A percentile compares a stretch with the other conserved stretches of the same genome.
Evolutionary conservation across 805 yeast genomes (phyloP).

Genomic region (Peterozyma xylosa): DNA sequence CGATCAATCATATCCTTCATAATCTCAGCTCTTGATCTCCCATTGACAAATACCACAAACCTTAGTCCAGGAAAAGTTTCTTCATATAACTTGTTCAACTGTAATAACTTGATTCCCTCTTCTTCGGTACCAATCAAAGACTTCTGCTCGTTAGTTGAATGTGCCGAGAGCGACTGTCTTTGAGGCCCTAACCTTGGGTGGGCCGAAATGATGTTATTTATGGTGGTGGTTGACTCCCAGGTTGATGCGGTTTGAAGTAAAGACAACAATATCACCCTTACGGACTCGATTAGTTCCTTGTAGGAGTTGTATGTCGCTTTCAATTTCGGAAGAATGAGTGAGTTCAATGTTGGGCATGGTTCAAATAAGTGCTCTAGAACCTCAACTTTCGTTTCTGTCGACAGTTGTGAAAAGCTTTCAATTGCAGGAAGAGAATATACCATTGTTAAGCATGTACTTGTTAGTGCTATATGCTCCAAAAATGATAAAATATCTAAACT

Average conservation of each 20-base stretch:
- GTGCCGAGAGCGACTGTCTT: conserved; percentile 40
- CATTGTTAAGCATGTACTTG: too few relatives aligned
- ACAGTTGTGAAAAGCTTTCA: too few relatives aligned
- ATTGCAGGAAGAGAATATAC: too few relatives aligned
- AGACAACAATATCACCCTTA: conserved; percentile 28
- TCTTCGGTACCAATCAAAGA: conserved; percentile 44
- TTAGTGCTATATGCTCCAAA: too few relatives aligned
- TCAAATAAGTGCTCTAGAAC: too few relatives aligned
- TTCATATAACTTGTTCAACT: conserved; percentile 45
- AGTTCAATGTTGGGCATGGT: too few relatives aligned
- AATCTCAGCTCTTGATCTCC: conserved; percentile 58
- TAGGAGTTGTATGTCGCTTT: conserved; percentile 17
- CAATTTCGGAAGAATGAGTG: too few relatives aligned
- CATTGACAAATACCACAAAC: conserved; percentile 87
- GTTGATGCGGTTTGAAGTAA: conserved; percentile 5
- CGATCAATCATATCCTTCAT: conserved; percentile 56
- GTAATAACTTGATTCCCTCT: conserved; percentile 40
- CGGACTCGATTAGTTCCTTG: conserved; percentile 34
- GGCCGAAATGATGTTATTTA: conserved; percentile 62
- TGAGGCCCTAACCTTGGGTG: conserved; percentile 86
- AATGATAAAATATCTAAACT: too few relatives aligned
- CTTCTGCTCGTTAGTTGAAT: conserved; percentile 67
- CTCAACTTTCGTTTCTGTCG: too few relatives aligned
- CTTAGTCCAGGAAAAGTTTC: conserved; percentile 54
- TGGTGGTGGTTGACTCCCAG: not conserved